phyloP scores from a whole-genome alignment of 106 monocot genomes.

The Allium sativum region DNA sequence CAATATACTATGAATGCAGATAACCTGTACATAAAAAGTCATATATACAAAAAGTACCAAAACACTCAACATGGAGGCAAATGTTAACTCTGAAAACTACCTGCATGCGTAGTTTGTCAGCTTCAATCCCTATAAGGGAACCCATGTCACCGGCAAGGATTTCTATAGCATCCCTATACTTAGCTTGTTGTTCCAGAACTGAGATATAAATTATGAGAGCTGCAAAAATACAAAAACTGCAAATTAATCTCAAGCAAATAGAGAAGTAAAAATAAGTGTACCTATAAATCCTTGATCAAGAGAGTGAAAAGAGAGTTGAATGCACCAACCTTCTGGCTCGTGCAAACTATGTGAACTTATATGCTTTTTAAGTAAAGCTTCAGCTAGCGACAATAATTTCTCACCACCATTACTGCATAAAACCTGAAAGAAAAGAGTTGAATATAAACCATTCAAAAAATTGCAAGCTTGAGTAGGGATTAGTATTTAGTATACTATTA shows the following conservation, averaged over 20 bases:
- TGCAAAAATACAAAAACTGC: conserved; percentile 20
- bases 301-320: neutral
- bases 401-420: conserved; percentile 50
- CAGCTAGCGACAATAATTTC: conserved; percentile 72
- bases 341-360: conserved; percentile 66
- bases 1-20: too few species aligned
- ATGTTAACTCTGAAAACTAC: conserved; percentile 35
- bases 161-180: conserved; percentile 72
- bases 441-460: neutral
- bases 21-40: too few species aligned
- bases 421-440: conserved; percentile 41
- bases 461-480: neutral
- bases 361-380: conserved; percentile 88
- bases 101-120: conserved; percentile 91
- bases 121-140: conserved; percentile 75
- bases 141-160: conserved; percentile 73
- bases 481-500: too few species aligned
- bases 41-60: neutral
- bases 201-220: conserved; percentile 82
- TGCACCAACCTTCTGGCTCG: conserved; percentile 68
- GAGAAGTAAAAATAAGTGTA: neutral
- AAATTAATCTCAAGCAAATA: neutral
- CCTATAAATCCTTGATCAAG: neutral
- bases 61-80: neutral
- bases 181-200: conserved; percentile 89